Conservation (phyloP, 352 stramenopile genomes). For the Globisporangium middletonii region DNA sequence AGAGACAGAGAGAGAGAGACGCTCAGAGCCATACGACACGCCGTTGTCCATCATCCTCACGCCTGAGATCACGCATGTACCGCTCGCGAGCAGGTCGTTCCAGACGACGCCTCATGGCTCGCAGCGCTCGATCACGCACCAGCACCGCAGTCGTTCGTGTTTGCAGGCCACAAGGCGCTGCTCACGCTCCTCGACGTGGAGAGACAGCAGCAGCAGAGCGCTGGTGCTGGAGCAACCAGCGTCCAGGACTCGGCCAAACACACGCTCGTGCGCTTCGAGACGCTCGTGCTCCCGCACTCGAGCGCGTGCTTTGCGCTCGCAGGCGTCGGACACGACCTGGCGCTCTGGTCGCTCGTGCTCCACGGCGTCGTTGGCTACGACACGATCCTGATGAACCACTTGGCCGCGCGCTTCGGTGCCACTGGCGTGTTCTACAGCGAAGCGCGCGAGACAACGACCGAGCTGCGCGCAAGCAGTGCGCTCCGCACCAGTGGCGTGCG, state of each 20-base stretch:
- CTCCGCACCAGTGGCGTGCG: conserved; percentile 31
- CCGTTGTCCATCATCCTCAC: no score
- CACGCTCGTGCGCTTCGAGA: conserved; percentile 22
- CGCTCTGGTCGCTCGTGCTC: conserved; percentile 39
- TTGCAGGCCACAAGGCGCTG: conserved; percentile 54
- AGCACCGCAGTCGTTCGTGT: conserved; percentile 39
- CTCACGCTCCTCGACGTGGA: conserved; percentile 52
- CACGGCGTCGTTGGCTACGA: conserved; percentile 75
- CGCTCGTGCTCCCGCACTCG: conserved; percentile 27
- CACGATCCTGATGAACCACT: conserved; percentile 91
- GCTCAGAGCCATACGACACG: no score
- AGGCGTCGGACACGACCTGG: conserved; percentile 23
- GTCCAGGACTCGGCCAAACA: neutral
- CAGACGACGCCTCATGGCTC: conserved; percentile 1
- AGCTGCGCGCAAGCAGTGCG: conserved; percentile 60
- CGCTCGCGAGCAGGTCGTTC: conserved; percentile 2
- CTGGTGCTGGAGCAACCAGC: neutral
- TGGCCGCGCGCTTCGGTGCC: conserved; percentile 53
- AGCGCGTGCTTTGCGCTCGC: conserved; percentile 47
- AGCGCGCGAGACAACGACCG: conserved; percentile 42
- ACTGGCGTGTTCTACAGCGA: conserved; percentile 71
- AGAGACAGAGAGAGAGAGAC: neutral
- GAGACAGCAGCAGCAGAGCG: conserved; percentile 9
- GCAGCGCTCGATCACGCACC: neutral
- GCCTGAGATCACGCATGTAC: no score